Base-by-base conservation (phyloP, 1,284 basidiomycete genomes). In the Austroboletus novae-zelandiae region DNA sequence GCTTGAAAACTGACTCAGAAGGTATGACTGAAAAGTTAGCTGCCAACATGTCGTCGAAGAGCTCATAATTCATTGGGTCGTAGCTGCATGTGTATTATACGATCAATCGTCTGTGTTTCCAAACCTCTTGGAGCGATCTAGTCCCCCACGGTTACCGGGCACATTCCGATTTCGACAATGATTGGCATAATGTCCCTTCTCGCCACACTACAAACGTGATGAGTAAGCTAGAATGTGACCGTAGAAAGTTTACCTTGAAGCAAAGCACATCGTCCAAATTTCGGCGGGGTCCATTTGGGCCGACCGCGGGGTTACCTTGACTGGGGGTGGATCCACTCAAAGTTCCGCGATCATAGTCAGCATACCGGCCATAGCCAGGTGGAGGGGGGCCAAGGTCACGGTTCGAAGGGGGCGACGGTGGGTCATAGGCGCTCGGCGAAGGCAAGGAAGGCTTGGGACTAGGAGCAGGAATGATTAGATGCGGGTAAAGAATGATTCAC, bases 101-200 rank as follows among this genome's bases (percentile, higher is more conserved):
- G 17, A 37, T 61, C 32, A 62, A 50, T 71, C 70, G 2, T 72
- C 72, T 4, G 61, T 62, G 18, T 62, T 71, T 41, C 57, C 66
- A 51, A 48, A 74, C 52, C 72, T 62, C 54, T 50, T 66, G 20
- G 62, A 58, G 42, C 76, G 68, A 59, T 89, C 86, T 37, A 80
- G 68, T 14, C 89, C 89, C 52, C 88, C 87, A 42, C 87, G 77
- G 64, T 87, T 89, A 20, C 89, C 89, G 51, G 89, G 89, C 31
- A 90, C 83, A 66, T 90, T 90, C 52, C 86, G 75, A 71, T 94
- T 91, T 51, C 88, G 80, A 71, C 94, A 96, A 59, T 90, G 84
- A 66, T 96, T 96, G n/a, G 94, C 94, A 65, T 95, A 96, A 67
- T 97, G 94, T 1, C 94, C 94, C 61, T 89, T 86, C 70, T 93